These are phyloP conservation scores for Colletotrichum sp. DNA, from an alignment of 2,329 filamentous ascomycete species.

Conservation along the genomic window DNA sequence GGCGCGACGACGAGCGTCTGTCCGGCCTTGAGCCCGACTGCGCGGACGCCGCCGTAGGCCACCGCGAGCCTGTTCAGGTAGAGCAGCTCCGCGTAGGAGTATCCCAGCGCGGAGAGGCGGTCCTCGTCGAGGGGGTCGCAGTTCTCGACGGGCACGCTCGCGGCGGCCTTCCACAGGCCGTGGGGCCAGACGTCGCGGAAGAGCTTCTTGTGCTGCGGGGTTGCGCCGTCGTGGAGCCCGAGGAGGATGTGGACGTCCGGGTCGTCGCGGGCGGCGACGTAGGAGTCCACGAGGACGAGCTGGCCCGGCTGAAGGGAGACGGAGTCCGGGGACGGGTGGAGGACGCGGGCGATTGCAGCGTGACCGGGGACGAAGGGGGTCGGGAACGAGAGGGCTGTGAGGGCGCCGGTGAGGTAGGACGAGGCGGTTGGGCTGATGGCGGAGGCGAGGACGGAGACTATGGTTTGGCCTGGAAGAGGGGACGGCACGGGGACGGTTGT, in stretches of 20 bases:
- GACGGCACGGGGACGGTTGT: not conserved
- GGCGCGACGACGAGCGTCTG: constrained; percentile 56
- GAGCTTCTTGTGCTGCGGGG: constrained; percentile 25
- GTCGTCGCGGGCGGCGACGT: constrained; percentile 34
- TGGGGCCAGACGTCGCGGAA: constrained; percentile 33
- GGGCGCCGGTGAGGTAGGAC: not conserved
- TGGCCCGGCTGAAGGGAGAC: constrained; percentile 32
- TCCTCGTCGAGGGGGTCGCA: constrained; percentile 35
- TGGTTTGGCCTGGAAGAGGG: not conserved
- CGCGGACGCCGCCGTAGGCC: constrained; percentile 48
- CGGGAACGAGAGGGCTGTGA: constrained; percentile 21
- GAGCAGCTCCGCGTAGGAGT: constrained; percentile 42
- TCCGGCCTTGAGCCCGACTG: constrained; percentile 46
- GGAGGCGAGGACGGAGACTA: not conserved
- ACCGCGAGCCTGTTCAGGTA: constrained; percentile 42
- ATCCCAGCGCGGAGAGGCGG: constrained; percentile 33
- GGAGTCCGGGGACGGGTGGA: constrained; percentile 35
- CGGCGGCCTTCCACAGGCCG: constrained; percentile 33
- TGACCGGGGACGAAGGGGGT: constrained; percentile 35
- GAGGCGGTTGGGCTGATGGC: not conserved
- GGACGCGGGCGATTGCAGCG: constrained; percentile 37
- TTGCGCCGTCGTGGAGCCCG: constrained; percentile 32
- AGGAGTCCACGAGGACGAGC: constrained; percentile 38
- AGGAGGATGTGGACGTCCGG: constrained; percentile 26
- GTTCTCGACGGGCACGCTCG: constrained; percentile 38